Conservation (phyloP, 2,329 filamentous ascomycete genomes). For the Phyllosticta ampelicida region DNA sequence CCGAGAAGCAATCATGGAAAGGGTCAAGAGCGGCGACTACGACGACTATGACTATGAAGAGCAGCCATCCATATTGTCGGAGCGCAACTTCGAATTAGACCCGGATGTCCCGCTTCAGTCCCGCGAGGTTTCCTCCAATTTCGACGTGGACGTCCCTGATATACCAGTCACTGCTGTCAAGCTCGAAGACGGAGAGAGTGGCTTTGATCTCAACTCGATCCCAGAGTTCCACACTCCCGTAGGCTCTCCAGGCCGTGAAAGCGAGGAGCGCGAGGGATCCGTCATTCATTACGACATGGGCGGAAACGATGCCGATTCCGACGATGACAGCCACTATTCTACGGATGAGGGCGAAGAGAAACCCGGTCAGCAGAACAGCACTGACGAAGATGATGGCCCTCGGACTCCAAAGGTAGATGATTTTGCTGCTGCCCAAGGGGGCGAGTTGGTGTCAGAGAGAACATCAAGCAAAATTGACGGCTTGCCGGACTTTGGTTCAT, state of each 20-base stretch:
- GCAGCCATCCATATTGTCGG: slow-evolving; percentile 39
- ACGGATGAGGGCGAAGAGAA: slow-evolving; percentile 25
- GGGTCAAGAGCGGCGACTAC: slow-evolving; percentile 57
- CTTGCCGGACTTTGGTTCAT: slow-evolving; percentile 39
- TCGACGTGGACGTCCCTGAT: slow-evolving; percentile 49
- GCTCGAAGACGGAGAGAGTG: slow-evolving; percentile 36
- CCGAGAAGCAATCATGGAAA: slow-evolving; percentile 82
- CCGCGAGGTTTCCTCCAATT: slow-evolving; percentile 55
- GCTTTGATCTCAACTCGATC: slow-evolving; percentile 47
- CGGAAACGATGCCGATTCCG: slow-evolving; percentile 31
- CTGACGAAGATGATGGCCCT: slow-evolving; percentile 32
- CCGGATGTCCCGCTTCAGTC: slow-evolving; percentile 86
- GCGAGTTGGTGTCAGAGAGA: not conserved
- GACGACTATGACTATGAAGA: slow-evolving; percentile 34
- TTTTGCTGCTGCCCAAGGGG: slow-evolving; percentile 18
- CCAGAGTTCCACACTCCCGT: slow-evolving; percentile 52
- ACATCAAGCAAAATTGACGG: not conserved
- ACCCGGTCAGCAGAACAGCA: slow-evolving; percentile 24
- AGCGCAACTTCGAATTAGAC: slow-evolving; percentile 51
- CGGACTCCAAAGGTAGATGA: slow-evolving; percentile 34
- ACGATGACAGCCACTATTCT: slow-evolving; percentile 50
- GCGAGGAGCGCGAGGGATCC: slow-evolving; percentile 34
- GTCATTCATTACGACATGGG: slow-evolving; percentile 44
- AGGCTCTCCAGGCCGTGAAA: slow-evolving; percentile 31
- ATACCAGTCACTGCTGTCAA: slow-evolving; percentile 58